Conservation (phyloP, 2,329 filamentous ascomycete genomes). For the Raffaelea arxii region DNA sequence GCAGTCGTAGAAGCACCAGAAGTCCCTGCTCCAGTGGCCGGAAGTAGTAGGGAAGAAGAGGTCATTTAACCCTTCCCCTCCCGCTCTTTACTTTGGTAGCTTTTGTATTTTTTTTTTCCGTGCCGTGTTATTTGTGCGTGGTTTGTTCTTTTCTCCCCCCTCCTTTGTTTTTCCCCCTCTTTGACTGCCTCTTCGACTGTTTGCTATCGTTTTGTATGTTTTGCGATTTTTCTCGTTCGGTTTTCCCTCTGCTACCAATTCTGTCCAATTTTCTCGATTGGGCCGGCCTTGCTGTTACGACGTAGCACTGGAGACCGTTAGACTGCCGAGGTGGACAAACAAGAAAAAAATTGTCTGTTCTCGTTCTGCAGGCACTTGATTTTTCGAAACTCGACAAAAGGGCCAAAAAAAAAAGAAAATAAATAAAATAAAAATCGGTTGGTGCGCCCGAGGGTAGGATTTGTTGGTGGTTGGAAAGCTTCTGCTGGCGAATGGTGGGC, state of each 20-base stretch:
- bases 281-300: too few species aligned
- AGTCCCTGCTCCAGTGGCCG: too few species aligned
- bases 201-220: too few species aligned
- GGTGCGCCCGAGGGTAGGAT: not conserved
- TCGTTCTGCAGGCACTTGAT: not conserved
- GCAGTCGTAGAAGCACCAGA: not conserved
- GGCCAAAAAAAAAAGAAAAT: too few species aligned
- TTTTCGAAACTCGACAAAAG: too few species aligned
- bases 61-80: conserved; percentile 8
- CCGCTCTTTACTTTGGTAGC: not conserved
- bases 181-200: too few species aligned
- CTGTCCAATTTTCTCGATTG: too few species aligned
- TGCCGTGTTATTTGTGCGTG: not conserved
- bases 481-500: not conserved
- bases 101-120: not conserved
- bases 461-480: not conserved
- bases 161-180: too few species aligned
- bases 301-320: conserved; percentile 1
- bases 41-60: conserved; percentile 1
- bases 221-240: too few species aligned
- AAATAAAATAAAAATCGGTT: too few species aligned
- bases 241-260: too few species aligned
- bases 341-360: conserved; percentile 1
- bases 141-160: not conserved
- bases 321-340: not conserved